Conservation (phyloP, 805 yeast species). For the Brettanomyces nanus region DNA sequence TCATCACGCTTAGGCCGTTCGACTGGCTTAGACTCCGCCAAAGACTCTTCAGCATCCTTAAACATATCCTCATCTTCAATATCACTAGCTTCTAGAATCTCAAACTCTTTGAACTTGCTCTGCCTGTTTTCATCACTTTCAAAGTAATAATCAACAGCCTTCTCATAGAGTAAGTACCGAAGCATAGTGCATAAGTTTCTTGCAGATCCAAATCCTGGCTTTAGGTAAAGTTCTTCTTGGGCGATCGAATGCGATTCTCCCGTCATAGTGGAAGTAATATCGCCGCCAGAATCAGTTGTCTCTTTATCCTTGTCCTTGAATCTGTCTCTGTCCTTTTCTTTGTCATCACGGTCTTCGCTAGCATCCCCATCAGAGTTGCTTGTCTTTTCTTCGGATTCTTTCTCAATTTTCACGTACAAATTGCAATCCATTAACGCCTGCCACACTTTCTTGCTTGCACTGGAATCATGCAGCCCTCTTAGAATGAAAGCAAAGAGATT, state of each 20-base stretch:
- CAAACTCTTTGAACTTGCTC: conserved; percentile 12
- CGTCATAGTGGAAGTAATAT: neutral
- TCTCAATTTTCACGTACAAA: conserved; percentile 21
- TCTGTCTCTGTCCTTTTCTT: neutral
- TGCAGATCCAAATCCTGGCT: conserved; percentile 38
- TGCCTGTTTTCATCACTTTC: conserved; percentile 6
- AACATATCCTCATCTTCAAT: conserved; percentile 23
- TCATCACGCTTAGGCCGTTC: neutral
- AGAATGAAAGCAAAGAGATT: conserved; percentile 40
- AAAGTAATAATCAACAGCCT: conserved; percentile 41
- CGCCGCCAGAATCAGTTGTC: too few species aligned
- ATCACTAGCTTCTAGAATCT: conserved; percentile 23
- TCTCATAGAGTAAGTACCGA: conserved; percentile 65
- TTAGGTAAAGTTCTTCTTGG: conserved; percentile 33
- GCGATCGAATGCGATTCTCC: conserved; percentile 4
- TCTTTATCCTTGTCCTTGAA: conserved; percentile 12
- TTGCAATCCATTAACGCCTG: conserved; percentile 36
- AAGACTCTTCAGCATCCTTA: conserved; percentile 5
- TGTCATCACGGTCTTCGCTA: conserved; percentile 12
- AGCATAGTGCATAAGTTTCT: conserved; percentile 55
- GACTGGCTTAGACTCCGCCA: neutral
- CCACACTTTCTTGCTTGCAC: conserved; percentile 28
- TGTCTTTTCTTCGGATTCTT: conserved; percentile 1
- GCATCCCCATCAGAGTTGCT: conserved; percentile 2
- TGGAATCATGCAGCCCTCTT: conserved; percentile 19